Evolutionary conservation across 257 asterid genomes (phyloP).

Genomic region (Avicennia marina): DNA sequence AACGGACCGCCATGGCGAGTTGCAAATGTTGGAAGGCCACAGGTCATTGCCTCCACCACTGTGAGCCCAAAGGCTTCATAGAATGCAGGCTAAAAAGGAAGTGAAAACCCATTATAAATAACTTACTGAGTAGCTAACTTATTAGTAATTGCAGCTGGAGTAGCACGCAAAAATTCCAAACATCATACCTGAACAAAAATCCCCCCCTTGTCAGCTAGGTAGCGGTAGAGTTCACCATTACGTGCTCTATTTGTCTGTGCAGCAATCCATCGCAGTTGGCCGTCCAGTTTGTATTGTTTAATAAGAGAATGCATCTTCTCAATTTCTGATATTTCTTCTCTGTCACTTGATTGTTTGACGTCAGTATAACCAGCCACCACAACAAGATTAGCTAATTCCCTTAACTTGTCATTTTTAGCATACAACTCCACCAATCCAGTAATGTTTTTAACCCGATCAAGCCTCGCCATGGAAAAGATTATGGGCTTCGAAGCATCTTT

Average conservation of each 20-base stretch:
- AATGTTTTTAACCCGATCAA: conserved; percentile 86
- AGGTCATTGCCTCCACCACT: conserved; percentile 93
- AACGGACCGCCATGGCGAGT: conserved; percentile 92
- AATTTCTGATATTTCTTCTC: conserved; percentile 88
- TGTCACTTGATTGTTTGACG: conserved; percentile 68
- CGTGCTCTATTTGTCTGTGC: conserved; percentile 82
- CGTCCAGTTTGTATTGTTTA: conserved; percentile 58
- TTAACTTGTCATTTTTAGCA: conserved; percentile 57
- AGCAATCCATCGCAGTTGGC: conserved; percentile 78
- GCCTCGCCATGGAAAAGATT: conserved; percentile 99
- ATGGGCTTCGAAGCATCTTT: conserved; percentile 74
- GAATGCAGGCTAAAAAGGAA: conserved; percentile 68
- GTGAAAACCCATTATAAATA: not conserved
- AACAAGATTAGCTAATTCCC: conserved; percentile 81
- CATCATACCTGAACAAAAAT: conserved; percentile 76
- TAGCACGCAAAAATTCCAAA: too few species aligned
- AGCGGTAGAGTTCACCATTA: conserved; percentile 94
- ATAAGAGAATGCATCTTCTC: conserved; percentile 93
- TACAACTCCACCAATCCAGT: conserved; percentile 88
- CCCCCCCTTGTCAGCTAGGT: conserved; percentile 88
- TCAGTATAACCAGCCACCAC: conserved; percentile 86
- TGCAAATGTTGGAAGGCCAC: conserved; percentile 93
- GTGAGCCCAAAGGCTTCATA: conserved; percentile 99
- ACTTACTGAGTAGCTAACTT: too few species aligned
- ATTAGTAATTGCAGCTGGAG: too few species aligned